Evolutionary conservation across 331 rosid genomes (phyloP).

Genomic region (Prunus yedoensis): DNA sequence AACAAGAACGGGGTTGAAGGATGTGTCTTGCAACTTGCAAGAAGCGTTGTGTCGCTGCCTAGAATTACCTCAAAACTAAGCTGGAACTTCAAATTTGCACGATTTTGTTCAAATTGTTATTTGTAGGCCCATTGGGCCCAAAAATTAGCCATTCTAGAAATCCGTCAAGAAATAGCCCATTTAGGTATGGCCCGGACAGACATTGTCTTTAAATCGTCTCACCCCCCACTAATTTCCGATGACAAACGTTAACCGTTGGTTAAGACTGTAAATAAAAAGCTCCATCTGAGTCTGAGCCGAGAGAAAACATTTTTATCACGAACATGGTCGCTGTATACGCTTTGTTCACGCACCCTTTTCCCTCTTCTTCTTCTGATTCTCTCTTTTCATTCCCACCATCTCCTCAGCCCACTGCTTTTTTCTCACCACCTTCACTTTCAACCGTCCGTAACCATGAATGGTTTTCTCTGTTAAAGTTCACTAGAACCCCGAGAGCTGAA

Average conservation of each 20-base stretch:
- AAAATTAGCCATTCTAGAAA: too few relatives aligned
- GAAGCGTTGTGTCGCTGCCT: too few relatives aligned
- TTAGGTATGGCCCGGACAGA: too few relatives aligned
- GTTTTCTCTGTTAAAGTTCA: conserved; percentile 10
- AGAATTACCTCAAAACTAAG: too few relatives aligned
- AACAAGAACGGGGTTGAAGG: too few relatives aligned
- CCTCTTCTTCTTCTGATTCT: conserved; percentile 16
- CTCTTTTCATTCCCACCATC: conserved; percentile 3
- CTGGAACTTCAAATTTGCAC: too few relatives aligned
- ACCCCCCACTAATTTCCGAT: not conserved
- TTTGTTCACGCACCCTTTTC: conserved; percentile 17
- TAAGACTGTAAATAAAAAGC: not conserved
- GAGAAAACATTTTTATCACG: not conserved
- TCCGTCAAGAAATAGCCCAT: not conserved
- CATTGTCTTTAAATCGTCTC: not conserved
- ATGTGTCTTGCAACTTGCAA: too few relatives aligned
- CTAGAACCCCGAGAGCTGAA: conserved; percentile 9
- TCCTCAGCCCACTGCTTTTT: conserved; percentile 10
- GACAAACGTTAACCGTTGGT: not conserved
- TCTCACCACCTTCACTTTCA: conserved; percentile 19
- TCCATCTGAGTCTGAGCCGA: not conserved
- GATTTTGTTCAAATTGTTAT: too few relatives aligned
- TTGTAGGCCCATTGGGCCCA: not conserved
- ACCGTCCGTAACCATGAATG: conserved; percentile 11
- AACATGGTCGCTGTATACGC: conserved; percentile 39